Conservation (phyloP, 257 asterid species). For the Anisodus tanguticus region DNA sequence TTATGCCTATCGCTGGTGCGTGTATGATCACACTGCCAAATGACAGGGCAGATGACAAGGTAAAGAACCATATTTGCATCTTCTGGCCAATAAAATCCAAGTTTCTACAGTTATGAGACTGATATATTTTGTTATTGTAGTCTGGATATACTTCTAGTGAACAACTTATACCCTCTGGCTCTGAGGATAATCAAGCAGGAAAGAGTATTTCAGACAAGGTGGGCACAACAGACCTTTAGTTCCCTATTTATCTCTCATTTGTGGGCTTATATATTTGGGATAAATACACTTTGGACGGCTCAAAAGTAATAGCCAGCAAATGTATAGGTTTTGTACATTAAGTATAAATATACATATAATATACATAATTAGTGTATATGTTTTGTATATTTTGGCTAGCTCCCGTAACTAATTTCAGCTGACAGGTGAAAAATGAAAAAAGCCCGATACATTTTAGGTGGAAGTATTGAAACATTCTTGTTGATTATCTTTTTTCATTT, state of each 20-base stretch:
- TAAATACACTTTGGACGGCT: too few species aligned
- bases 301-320: too few species aligned
- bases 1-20: constrained; percentile 52
- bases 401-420: too few species aligned
- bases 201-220: constrained; percentile 32
- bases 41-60: constrained; percentile 65
- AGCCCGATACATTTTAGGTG: neutral
- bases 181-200: constrained; percentile 33
- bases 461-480: neutral
- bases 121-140: constrained; percentile 26
- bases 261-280: too few species aligned
- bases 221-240: neutral
- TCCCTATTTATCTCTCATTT: neutral
- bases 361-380: too few species aligned
- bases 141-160: constrained; percentile 35
- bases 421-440: too few species aligned
- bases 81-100: neutral
- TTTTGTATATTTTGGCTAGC: too few species aligned
- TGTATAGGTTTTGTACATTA: too few species aligned
- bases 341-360: too few species aligned
- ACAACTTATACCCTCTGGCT: constrained; percentile 24
- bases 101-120: neutral
- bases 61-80: constrained; percentile 29
- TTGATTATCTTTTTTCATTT: neutral
- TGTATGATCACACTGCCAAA: constrained; percentile 48